Percentiles rank a stretch among this genome's conserved stretches.
Conservation (phyloP, 768 basidiomycete genomes). For the Lactifluus pinguis region DNA sequence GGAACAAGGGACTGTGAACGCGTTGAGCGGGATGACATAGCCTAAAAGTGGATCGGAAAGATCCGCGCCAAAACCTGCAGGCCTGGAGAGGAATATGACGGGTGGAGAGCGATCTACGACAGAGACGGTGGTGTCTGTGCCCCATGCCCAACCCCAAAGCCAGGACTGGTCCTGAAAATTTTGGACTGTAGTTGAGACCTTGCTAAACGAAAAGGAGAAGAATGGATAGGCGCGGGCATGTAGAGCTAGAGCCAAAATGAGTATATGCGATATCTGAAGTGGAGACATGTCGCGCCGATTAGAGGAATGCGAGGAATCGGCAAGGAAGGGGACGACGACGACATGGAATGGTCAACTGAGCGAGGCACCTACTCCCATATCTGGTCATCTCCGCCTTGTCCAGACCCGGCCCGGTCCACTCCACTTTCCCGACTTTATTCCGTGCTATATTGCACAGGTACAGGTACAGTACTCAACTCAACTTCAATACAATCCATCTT, state of each 20-base stretch:
- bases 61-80: constrained; percentile 70
- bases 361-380: background rate
- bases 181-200: constrained; percentile 20
- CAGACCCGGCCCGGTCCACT: no score
- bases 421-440: no score
- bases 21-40: constrained; percentile 30
- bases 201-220: constrained; percentile 25
- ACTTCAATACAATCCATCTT: no score
- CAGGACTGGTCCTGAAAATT: constrained; percentile 25
- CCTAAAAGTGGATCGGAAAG: constrained; percentile 42
- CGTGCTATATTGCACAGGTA: no score
- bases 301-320: background rate
- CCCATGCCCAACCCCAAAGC: constrained; percentile 35
- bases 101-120: constrained; percentile 68
- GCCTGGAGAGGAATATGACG: constrained; percentile 59
- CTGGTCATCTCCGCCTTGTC: no score
- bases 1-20: constrained; percentile 37
- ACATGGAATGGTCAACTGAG: no score
- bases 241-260: constrained; percentile 2
- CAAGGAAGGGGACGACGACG: no score
- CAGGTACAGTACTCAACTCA: no score
- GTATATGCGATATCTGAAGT: background rate
- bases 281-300: background rate
- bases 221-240: background rate
- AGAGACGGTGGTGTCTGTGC: constrained; percentile 44